Base-by-base conservation (phyloP, 2,329 filamentous ascomycete species). In the Gaeumannomyces tritici region DNA sequence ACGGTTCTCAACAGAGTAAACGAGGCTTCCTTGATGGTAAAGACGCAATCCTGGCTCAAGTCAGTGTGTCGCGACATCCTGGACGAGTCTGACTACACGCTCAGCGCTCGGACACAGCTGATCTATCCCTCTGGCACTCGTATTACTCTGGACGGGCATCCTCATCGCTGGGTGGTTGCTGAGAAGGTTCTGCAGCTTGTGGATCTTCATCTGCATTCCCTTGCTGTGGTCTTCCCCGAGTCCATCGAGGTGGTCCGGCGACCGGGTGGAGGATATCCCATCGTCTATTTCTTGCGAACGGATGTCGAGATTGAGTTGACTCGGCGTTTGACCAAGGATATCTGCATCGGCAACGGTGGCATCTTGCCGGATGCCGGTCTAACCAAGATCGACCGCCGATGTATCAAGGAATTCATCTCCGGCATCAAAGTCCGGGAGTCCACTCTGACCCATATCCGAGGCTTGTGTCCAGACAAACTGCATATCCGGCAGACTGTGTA, bases 81-180 rank as follows among this genome's bases (percentile, higher is more conserved):
- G 0, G 87, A 90, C 64, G 87, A 90, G 67, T 87, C 79, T 2
- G 83, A 86, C 64, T 76, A 80, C 54, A 85, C 80, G 0, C 70
- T 87, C 0, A 78, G 79, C 0, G 76, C 80, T 0, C 79, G 78
- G 42, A 84, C 81, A 0, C 82, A 87, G 63, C 70, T 87, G 0
- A 83, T 86, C 4, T 86, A 86, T 57, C 82, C 83, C 0, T 79
- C 77, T 7, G 83, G 84, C 0, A 62, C 73, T 0, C 78, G 82
- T 51, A 70, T 74, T 8, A 65, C 75, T 0, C 72, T 87, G 0
- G 83, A 87, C 57, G 80, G 80, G 0, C 77, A 83, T 60, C 81
- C 83, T 0, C 72, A 79, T 6, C 75, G 83, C 0, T 86, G 83
- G 83, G 65, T 73, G 9, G 69, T 79, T 0, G 71, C 75, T 0